Base-by-base conservation (phyloP, 2,329 filamentous ascomycete genomes). In the Torrubiella hemipterigena region DNA sequence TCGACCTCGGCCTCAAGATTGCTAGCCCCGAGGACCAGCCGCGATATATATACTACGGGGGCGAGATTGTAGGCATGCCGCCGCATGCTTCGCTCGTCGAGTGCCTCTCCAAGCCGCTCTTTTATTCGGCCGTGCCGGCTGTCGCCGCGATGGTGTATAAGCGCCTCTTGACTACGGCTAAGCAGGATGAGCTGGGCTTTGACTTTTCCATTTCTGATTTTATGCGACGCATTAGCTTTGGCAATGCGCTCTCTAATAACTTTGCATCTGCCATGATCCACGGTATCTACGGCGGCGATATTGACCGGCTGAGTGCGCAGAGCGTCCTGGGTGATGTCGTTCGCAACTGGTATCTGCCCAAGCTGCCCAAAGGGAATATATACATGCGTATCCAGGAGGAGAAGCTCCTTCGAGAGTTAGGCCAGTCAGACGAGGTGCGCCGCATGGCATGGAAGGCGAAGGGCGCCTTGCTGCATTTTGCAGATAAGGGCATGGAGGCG, bases 231-330 rank as follows among this genome's bases (percentile, higher is more conserved):
- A 31, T 56, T 23, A 50, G 38, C 30, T 44, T 46, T 23, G 49
- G 48, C 39, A 32, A 39, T 23, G 35, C 47, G 20, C 40, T 81
- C 6, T 73, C 74, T 11, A 67, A 91, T 42, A 87, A 93, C 44
- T 32, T 94, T 13, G 56, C 75, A 6, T 94, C 85, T 5, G 85
- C 78, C 31, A 58, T 76, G 48, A 47, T 85, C 32, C 91, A 96
- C 54, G 91, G 91, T 25, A 85, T 96, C 36, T 94, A 93, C 53
- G 91, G 87, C 15, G 91, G 91, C 5, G 82, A 95, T 54, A 73
- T 93, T 29, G 75, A 82, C 51, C 69, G 79, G 48, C 62, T 96
- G 30, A 94, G 86, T 53, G 74, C 73, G 29, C 74, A 73, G 43
- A 75, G 73, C 30, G 60, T 77, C 8, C 42, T 54, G 13, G 52